Evolutionary conservation across 371 early-diverging fungal genomes (phyloP).

Genomic region (Zopfochytrium polystomum): DNA sequence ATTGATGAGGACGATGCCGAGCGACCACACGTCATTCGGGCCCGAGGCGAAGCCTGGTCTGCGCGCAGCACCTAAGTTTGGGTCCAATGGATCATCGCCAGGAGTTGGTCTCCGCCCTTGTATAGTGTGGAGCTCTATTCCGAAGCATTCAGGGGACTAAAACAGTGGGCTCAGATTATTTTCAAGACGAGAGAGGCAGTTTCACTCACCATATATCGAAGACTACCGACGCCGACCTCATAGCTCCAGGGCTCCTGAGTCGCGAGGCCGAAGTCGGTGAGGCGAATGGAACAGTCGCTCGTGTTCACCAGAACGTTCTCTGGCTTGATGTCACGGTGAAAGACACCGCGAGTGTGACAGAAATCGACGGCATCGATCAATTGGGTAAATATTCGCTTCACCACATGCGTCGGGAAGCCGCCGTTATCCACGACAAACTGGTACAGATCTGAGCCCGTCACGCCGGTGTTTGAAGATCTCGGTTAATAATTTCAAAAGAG

Average conservation of each 20-base stretch:
- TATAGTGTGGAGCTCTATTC: conserved; percentile 26
- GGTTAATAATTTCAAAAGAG: not conserved
- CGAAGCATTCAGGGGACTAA: conserved; percentile 70
- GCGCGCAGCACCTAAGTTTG: conserved; percentile 62
- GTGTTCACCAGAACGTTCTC: conserved; percentile 76
- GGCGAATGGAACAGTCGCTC: conserved; percentile 54
- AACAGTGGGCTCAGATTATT: not conserved
- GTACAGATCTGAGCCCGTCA: conserved; percentile 59
- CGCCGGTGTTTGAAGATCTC: not conserved
- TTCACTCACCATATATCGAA: conserved; percentile 74
- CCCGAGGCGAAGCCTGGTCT: conserved; percentile 56
- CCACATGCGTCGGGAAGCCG: conserved; percentile 53
- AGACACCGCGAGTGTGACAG: conserved; percentile 72
- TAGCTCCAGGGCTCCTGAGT: conserved; percentile 68
- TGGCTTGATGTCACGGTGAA: conserved; percentile 82
- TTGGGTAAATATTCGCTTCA: conserved; percentile 73
- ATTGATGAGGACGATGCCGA: conserved; percentile 78
- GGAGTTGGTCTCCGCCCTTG: too few species aligned
- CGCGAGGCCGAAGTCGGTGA: conserved; percentile 93
- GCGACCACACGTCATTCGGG: conserved; percentile 78
- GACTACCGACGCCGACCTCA: conserved; percentile 89
- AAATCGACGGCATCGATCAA: conserved; percentile 74
- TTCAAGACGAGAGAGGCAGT: not conserved
- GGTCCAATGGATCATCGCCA: not conserved
- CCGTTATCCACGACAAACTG: conserved; percentile 56